A percentile compares a stretch with the other conserved stretches of the same genome.
phyloP scores from a whole-genome alignment of 305 asterid genomes.

The Fraxinus xanthoxyloides region DNA sequence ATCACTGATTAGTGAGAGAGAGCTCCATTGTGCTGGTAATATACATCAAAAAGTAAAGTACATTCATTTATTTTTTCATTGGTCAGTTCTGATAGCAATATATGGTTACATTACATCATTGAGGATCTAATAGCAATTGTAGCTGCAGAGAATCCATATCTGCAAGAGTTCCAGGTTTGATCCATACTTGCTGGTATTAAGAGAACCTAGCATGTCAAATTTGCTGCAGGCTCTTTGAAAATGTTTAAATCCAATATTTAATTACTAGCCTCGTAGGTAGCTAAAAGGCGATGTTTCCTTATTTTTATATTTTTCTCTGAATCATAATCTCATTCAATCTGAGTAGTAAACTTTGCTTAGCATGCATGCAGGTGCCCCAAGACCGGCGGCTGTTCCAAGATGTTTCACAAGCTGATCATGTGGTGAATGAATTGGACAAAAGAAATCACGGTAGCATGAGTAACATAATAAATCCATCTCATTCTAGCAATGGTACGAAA shows the following conservation, averaged over 20 bases:
- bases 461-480: constrained; percentile 34
- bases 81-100: neutral
- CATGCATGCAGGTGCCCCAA: constrained; percentile 83
- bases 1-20: constrained; percentile 44
- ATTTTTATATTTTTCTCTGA: neutral
- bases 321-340: constrained; percentile 45
- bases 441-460: constrained; percentile 29
- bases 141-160: neutral
- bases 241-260: neutral
- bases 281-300: neutral
- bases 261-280: neutral
- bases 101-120: neutral
- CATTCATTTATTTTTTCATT: constrained; percentile 5
- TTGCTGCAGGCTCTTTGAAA: neutral
- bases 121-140: neutral
- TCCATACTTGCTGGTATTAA: neutral
- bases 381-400: constrained; percentile 51
- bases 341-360: constrained; percentile 92
- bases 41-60: constrained; percentile 28
- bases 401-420: constrained; percentile 39
- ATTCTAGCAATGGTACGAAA: constrained; percentile 33
- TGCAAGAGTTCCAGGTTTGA: neutral
- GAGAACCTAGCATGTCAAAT: neutral
- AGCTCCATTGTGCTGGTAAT: constrained; percentile 60
- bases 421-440: constrained; percentile 45